These are phyloP conservation scores for Phialocephala subalpina DNA, from an alignment of 2,329 filamentous ascomycete species.

Conservation along the genomic window DNA sequence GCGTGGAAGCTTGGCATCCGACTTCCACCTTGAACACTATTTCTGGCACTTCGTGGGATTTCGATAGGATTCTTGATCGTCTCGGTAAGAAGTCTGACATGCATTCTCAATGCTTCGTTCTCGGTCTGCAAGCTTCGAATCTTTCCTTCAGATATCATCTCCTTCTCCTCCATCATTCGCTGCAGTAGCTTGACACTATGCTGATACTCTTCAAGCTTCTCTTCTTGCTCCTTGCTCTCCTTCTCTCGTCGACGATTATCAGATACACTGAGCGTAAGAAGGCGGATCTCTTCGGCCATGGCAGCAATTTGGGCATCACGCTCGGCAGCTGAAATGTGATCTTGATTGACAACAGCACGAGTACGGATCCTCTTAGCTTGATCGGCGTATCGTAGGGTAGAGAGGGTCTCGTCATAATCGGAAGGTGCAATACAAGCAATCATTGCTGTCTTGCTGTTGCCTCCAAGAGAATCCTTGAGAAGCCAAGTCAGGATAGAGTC, in stretches of 20 bases:
- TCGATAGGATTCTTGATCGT: slow-evolving; percentile 90
- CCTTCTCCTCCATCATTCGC: slow-evolving; percentile 93
- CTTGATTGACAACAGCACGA: slow-evolving; percentile 93
- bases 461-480: slow-evolving; percentile 92
- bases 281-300: slow-evolving; percentile 94
- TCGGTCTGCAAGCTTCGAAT: slow-evolving; percentile 89
- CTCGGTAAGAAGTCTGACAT: slow-evolving; percentile 85
- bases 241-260: slow-evolving; percentile 74
- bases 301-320: slow-evolving; percentile 92
- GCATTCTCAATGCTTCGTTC: slow-evolving; percentile 87
- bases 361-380: slow-evolving; percentile 98
- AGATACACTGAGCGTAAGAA: slow-evolving; percentile 78
- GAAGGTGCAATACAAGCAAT: slow-evolving; percentile 96
- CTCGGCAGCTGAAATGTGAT: slow-evolving; percentile 89
- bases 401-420: slow-evolving; percentile 97
- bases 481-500: slow-evolving; percentile 88
- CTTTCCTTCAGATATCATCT: slow-evolving; percentile 90
- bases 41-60: slow-evolving; percentile 49
- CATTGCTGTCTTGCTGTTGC: slow-evolving; percentile 99
- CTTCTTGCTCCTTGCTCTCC: slow-evolving; percentile 73
- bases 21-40: slow-evolving; percentile 33
- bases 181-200: slow-evolving; percentile 89
- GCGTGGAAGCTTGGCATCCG: slow-evolving; percentile 24
- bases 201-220: slow-evolving; percentile 94
- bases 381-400: slow-evolving; percentile 94